Evolutionary conservation across 495 filamentous ascomycete genomes (phyloP).

Genomic region (Podospora tetraspora): DNA sequence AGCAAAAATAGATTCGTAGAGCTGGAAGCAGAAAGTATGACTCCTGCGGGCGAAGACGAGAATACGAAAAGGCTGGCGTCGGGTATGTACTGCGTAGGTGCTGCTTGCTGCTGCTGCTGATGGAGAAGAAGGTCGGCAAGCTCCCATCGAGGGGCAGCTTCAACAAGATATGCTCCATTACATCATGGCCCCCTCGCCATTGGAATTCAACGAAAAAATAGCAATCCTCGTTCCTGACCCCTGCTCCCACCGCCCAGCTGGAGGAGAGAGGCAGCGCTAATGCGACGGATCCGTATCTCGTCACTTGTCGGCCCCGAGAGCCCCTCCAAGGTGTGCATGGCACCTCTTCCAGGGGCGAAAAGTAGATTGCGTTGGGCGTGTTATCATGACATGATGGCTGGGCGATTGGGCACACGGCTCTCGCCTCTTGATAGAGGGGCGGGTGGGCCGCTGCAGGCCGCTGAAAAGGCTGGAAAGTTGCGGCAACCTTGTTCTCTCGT

Average conservation of each 20-base stretch:
- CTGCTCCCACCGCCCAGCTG: conserved; percentile 11
- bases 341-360: conserved; percentile 1
- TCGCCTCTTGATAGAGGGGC: background rate
- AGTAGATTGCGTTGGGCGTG: conserved; percentile 5
- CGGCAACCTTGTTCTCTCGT: background rate
- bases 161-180: conserved; percentile 24
- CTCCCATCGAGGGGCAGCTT: conserved; percentile 3
- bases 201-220: conserved; percentile 16
- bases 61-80: conserved; percentile 8
- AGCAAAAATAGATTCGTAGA: background rate
- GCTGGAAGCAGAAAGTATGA: background rate
- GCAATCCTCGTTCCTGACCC: conserved; percentile 3
- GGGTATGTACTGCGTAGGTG: background rate
- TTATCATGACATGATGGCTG: conserved; percentile 10
- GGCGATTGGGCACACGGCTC: conserved; percentile 2
- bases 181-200: conserved; percentile 25
- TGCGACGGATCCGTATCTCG: conserved; percentile 11
- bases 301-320: conserved; percentile 3
- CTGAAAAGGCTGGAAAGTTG: background rate
- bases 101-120: background rate
- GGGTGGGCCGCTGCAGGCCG: background rate
- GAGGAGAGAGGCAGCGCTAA: background rate
- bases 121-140: conserved; percentile 7
- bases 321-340: background rate
- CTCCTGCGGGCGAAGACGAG: background rate